Percentiles rank a stretch among this genome's conserved stretches.
phyloP scores from a whole-genome alignment of 1,139 yeast genomes.

The Blastobotrys ciferrii region DNA sequence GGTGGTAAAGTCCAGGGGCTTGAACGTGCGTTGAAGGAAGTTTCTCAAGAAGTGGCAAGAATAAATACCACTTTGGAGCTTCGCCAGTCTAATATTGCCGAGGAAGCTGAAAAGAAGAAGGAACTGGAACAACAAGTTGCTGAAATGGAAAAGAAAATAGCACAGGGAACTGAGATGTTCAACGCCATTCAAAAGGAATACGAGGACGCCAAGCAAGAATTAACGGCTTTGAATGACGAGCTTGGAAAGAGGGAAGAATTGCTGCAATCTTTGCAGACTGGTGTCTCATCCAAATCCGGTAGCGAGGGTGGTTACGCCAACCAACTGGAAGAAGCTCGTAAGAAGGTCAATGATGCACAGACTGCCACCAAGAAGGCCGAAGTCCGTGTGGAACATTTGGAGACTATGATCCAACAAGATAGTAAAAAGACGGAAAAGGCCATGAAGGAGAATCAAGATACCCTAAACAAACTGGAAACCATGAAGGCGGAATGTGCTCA shows the following conservation, averaged over 20 bases:
- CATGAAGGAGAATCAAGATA: constrained; percentile 47
- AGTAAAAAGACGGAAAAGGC: constrained; percentile 56
- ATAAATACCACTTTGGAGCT: constrained; percentile 62
- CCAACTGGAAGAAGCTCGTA: constrained; percentile 67
- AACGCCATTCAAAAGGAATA: constrained; percentile 43
- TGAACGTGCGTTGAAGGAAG: constrained; percentile 56
- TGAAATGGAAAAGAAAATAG: constrained; percentile 22
- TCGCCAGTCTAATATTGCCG: constrained; percentile 51
- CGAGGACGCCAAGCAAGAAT: constrained; percentile 43
- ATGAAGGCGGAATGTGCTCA: constrained; percentile 43
- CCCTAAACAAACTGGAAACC: constrained; percentile 45
- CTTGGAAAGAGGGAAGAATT: constrained; percentile 71
- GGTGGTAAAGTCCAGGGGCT: constrained; percentile 62
- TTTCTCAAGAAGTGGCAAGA: constrained; percentile 68
- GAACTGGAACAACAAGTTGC: constrained; percentile 29
- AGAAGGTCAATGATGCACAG: constrained; percentile 52
- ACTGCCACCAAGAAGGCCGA: constrained; percentile 60
- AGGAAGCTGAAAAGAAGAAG: constrained; percentile 41
- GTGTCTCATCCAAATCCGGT: constrained; percentile 81
- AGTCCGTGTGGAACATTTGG: constrained; percentile 57
- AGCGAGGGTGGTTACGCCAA: constrained; percentile 77
- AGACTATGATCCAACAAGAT: constrained; percentile 52
- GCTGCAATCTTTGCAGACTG: constrained; percentile 80
- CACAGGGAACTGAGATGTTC: constrained; percentile 28
- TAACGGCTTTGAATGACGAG: constrained; percentile 49